Evolutionary conservation across 345 rosid genomes (phyloP), one percentile per base, ranked within the genome.

Genomic region (Gossypium australe): DNA sequence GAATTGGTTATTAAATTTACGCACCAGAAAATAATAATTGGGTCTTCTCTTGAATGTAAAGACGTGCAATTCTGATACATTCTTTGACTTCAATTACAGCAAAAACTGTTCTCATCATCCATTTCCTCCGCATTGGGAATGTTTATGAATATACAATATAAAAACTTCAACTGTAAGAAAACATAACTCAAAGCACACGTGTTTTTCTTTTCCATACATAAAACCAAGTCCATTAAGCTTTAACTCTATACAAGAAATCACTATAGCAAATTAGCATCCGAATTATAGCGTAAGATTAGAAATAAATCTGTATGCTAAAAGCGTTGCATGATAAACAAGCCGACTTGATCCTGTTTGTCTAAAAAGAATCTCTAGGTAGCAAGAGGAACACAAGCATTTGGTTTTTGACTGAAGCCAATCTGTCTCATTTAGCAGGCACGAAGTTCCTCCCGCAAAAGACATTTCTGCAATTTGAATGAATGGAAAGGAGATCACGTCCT

Each of bases 401-500:
- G 9, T 38, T 45, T 72, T 45, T 72, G 62, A 22, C 24, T 12
- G 47, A 47, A 3, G 6, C 1, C 0, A 20, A 58, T 25, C 7
- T 22, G 41, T 49, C 70, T 84, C 83, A 84, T 55, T 78, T 64
- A 18, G 69, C 71, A 49, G 69, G 76, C 70, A 73, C 77, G 2
- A 85, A 75, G 70, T 78, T 82, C 80, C 86, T 80, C 29, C 86
- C 84, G 2, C 84, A 82, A 20, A 85, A 78, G 71, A 85, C 77
- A 45, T 82, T 78, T 63, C 86, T 85, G 88, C 81, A 79, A 68
- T 16, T 75, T 73, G 1, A 38, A 74, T 34, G 38, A 60, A 18
- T 34, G 41, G 7, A 51, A 29, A 53, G 34, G 1, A 1, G 18
- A 56, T 78, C 58, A 80, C n/a, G 63, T 62, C 41, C 1, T 2